Base-by-base conservation (phyloP, 257 asterid species). In the Ophiorrhiza pumila region DNA sequence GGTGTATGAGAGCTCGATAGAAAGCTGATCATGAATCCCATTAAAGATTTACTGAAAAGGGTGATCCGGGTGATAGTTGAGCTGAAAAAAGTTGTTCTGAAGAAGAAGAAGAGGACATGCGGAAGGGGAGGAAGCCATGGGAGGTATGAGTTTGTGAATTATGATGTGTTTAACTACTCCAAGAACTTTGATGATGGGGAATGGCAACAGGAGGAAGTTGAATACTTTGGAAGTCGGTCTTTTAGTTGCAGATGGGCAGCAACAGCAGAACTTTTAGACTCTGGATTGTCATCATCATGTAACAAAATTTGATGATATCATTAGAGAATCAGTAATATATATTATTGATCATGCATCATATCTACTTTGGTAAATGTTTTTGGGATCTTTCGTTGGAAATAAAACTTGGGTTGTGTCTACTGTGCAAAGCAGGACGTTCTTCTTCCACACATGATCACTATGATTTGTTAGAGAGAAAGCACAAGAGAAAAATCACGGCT, bases 201-300 rank as follows among this genome's bases (percentile, higher is more conserved):
- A 47, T 65, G 78, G 78, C 72, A 65, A n/a, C 78, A 65, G 18
- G 67, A 74, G 62, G 78, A 74, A 39, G 65, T 35, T 15, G 78
- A 74, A 10, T 74, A 41, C 72, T 22, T 39, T 2, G 0, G n/a
- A 0, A 41, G 67, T 42, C 72, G 67, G 55, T 74, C 72, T 41
- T 55, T 65, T 17, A 20, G 37, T 15, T 55, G 49, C 7, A 65
- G 59, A 65, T 22, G 72, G 72, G 56, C 61, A 35, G 58, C 61
- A 23, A 15, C 25, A 29, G n/a, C n/a, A n/a, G n/a, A 45, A 25
- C 8, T 31, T n/a, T 31, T 15, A 68, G 56, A 29, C 47, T 59
- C 41, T 59, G 10, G 11, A 59, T 29, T 31, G 4, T 13, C 29
- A 59, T 59, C n/a, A n/a, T n/a, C n/a, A n/a, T n/a, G n/a, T n/a